A percentile compares a stretch with the other conserved stretches of the same genome.
Conservation (phyloP, 2,329 filamentous ascomycete species). For the Pestalotiopsis sp. region DNA sequence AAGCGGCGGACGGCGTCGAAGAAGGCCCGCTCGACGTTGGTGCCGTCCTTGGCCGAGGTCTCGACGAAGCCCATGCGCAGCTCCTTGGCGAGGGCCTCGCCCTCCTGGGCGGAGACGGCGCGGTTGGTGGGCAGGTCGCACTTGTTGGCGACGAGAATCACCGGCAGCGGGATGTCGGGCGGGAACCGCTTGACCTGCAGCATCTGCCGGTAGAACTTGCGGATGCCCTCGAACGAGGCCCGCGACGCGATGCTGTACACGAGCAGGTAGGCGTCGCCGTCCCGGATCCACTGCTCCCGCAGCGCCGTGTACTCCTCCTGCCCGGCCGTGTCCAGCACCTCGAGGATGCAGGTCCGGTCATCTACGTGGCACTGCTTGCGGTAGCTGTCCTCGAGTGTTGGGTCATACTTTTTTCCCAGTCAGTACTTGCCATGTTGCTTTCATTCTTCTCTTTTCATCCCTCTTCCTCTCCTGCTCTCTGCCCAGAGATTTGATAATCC, state of each 20-base stretch:
- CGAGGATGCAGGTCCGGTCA: conserved; percentile 92
- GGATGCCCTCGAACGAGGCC: conserved; percentile 91
- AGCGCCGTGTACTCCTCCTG: conserved; percentile 98
- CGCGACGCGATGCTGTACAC: conserved; percentile 98
- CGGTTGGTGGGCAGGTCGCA: conserved; percentile 94
- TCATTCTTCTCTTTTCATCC: background rate
- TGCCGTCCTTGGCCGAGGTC: conserved; percentile 95
- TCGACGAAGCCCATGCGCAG: conserved; percentile 96
- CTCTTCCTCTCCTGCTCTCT: background rate
- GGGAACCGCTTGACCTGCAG: conserved; percentile 87
- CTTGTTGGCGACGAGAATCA: conserved; percentile 99
- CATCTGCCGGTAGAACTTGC: conserved; percentile 94
- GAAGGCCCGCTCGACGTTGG: conserved; percentile 97
- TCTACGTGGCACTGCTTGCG: conserved; percentile 92
- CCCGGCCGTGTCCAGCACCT: conserved; percentile 93
- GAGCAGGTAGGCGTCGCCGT: conserved; percentile 94
- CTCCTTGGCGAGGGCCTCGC: conserved; percentile 87
- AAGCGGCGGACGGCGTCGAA: conserved; percentile 94
- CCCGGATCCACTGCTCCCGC: conserved; percentile 96
- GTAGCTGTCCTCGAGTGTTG: conserved; percentile 86
- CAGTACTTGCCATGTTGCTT: background rate
- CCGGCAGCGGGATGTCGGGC: conserved; percentile 70
- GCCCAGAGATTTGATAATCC: no score
- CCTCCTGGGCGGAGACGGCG: conserved; percentile 95
- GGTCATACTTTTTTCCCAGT: conserved; percentile 65